These are phyloP conservation scores for Floccularia luteovirens DNA, from an alignment of 768 basidiomycete species.

Conservation along the genomic window DNA sequence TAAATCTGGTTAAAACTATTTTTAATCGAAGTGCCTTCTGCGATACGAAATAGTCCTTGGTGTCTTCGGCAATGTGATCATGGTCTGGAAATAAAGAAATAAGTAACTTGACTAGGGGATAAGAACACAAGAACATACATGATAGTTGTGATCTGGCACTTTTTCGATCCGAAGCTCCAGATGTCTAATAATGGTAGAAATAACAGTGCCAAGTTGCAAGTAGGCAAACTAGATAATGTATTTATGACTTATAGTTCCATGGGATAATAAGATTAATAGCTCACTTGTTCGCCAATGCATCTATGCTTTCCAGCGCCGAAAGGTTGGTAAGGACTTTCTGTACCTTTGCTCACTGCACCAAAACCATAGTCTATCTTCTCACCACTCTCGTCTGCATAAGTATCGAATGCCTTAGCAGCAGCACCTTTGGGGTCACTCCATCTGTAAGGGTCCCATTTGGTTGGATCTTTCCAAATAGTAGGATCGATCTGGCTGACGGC, in stretches of 20 bases:
- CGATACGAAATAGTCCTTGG: conserved; percentile 62
- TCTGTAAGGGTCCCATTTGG: conserved; percentile 69
- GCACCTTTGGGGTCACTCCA: conserved; percentile 86
- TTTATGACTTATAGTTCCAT: too few relatives aligned
- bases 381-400: conserved; percentile 66
- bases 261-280: conserved; percentile 10
- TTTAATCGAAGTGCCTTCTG: conserved; percentile 48
- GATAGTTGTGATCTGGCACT: conserved; percentile 85
- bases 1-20: neutral
- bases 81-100: conserved; percentile 47
- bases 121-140: conserved; percentile 42
- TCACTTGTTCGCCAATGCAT: conserved; percentile 86
- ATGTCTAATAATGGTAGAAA: conserved; percentile 70
- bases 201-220: conserved; percentile 81
- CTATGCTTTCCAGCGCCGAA: conserved; percentile 96
- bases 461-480: conserved; percentile 65
- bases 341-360: conserved; percentile 93
- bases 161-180: conserved; percentile 67
- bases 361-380: conserved; percentile 97
- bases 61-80: conserved; percentile 86
- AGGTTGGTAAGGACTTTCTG: conserved; percentile 92
- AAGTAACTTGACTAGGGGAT: neutral
- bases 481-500: conserved; percentile 87
- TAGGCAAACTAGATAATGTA: conserved; percentile 94
- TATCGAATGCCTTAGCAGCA: conserved; percentile 69